Evolutionary conservation across 148 eudicot genomes (phyloP).

Genomic region (Vaccinium corymbosum): DNA sequence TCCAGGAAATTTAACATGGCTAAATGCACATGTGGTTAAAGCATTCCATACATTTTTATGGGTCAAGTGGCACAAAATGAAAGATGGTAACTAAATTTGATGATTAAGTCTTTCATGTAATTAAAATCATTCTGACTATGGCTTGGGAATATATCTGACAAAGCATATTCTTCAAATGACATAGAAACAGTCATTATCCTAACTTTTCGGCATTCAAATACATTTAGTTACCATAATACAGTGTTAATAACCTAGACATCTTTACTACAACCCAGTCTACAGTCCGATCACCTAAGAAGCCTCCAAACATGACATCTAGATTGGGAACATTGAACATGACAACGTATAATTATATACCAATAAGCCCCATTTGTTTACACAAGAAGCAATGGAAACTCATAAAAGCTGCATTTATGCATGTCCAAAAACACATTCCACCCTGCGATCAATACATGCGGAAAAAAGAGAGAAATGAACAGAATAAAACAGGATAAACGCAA

Average conservation of each 20-base stretch:
- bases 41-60: neutral
- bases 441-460: neutral
- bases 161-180: neutral
- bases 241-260: neutral
- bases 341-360: no score
- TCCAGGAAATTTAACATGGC: neutral
- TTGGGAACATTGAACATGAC: neutral
- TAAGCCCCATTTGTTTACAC: neutral
- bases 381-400: neutral
- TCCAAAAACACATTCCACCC: neutral
- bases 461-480: neutral
- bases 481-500: neutral
- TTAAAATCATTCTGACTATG: neutral
- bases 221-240: neutral
- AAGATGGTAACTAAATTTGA: slow-evolving; percentile 1
- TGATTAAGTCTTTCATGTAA: neutral
- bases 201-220: neutral
- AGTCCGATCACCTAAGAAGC: neutral
- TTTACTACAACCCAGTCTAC: neutral
- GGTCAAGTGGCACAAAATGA: neutral
- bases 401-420: neutral
- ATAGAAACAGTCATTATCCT: neutral
- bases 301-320: neutral
- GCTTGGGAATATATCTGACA: neutral
- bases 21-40: neutral